phyloP scores from a whole-genome alignment of 352 stramenopile genomes.

The Phytophthora tentaculata region DNA sequence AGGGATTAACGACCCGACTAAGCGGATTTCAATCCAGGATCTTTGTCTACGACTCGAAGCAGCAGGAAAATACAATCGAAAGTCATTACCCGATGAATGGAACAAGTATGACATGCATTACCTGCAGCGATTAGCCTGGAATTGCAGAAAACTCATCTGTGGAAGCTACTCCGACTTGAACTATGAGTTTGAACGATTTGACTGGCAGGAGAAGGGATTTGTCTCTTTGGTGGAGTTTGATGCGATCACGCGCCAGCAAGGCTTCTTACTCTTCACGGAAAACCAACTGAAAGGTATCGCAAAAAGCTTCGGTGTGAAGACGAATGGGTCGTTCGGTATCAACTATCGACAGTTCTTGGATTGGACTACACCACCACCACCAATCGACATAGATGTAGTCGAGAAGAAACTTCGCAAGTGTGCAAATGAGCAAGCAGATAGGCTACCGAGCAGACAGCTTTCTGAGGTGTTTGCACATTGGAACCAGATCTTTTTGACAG shows the following conservation, averaged over 20 bases:
- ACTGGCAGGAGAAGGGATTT: constrained; percentile 59
- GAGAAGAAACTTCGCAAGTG: constrained; percentile 59
- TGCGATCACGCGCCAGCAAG: constrained; percentile 38
- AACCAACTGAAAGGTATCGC: constrained; percentile 51
- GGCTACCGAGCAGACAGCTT: constrained; percentile 37
- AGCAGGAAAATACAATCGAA: constrained; percentile 19
- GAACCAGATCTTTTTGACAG: constrained; percentile 42
- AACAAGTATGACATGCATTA: constrained; percentile 51
- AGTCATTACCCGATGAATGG: constrained; percentile 18
- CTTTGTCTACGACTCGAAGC: constrained; percentile 46
- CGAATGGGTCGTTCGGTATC: constrained; percentile 54
- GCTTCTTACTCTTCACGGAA: constrained; percentile 56
- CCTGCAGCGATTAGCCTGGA: constrained; percentile 59
- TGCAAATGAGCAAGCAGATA: constrained; percentile 43
- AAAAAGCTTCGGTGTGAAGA: constrained; percentile 60
- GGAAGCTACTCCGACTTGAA: constrained; percentile 41
- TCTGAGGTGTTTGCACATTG: constrained; percentile 49
- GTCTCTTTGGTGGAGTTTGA: constrained; percentile 61
- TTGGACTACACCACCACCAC: constrained; percentile 56
- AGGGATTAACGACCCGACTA: constrained; percentile 6
- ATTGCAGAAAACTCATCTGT: constrained; percentile 56
- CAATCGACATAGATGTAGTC: constrained; percentile 47
- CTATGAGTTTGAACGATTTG: constrained; percentile 66
- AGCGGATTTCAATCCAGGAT: constrained; percentile 42
- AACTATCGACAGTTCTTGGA: constrained; percentile 76